These are phyloP conservation scores for Teratosphaeria viscida DNA, from an alignment of 2,329 filamentous ascomycete genomes.

Conservation along the genomic window DNA sequence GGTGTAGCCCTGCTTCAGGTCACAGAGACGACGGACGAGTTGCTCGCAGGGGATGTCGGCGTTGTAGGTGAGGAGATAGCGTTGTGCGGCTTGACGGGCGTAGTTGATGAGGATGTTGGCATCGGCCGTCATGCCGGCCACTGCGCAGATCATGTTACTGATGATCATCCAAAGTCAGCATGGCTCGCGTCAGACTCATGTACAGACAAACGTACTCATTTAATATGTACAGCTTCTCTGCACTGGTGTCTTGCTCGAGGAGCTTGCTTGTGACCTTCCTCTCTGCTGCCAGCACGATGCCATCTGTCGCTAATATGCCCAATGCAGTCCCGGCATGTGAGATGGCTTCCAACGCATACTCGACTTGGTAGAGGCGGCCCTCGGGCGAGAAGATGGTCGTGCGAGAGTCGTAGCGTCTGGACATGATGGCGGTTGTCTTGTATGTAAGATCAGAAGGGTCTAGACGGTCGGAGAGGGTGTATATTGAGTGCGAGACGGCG, in stretches of 20 bases:
- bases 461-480: background rate
- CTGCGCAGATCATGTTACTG: constrained; percentile 99
- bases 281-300: constrained; percentile 95
- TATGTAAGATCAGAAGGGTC: background rate
- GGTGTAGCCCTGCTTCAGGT: constrained; percentile 98
- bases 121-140: constrained; percentile 97
- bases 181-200: background rate
- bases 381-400: constrained; percentile 99
- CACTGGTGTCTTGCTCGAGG: constrained; percentile 96
- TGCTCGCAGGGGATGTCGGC: constrained; percentile 99
- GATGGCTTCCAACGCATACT: constrained; percentile 98
- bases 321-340: constrained; percentile 96
- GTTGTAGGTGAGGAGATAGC: constrained; percentile 98
- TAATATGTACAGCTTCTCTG: constrained; percentile 98
- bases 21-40: constrained; percentile 89
- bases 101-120: constrained; percentile 99
- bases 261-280: constrained; percentile 99
- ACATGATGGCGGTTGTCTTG: constrained; percentile 13
- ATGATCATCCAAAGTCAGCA: background rate
- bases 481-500: no score
- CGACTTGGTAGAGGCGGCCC: constrained; percentile 95
- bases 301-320: constrained; percentile 93
- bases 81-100: constrained; percentile 90
- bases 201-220: constrained; percentile 63
- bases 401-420: constrained; percentile 26